A percentile compares a stretch with the other conserved stretches of the same genome.
phyloP scores from a whole-genome alignment of 768 basidiomycete species.

The Gautieria morchelliformis region DNA sequence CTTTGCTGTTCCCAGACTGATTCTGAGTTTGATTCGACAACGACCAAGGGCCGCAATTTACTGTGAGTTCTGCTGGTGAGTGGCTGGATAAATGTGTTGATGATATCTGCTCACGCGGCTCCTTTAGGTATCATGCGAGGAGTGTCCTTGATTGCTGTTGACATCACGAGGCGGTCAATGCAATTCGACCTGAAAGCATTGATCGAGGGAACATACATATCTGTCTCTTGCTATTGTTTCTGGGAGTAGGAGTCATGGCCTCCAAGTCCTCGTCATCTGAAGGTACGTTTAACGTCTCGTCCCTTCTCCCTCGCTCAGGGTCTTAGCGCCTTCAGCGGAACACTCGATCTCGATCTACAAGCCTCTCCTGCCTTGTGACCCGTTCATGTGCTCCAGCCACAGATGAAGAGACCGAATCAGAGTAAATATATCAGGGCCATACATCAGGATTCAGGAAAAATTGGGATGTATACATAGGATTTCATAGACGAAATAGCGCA shows the following conservation, averaged over 20 bases:
- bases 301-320: too few relatives aligned
- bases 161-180: background rate
- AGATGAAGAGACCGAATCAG: too few relatives aligned
- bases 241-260: background rate
- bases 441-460: too few relatives aligned
- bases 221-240: conserved; percentile 1
- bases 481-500: too few relatives aligned
- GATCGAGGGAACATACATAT: background rate
- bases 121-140: conserved; percentile 4
- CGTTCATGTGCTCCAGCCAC: too few relatives aligned
- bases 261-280: conserved; percentile 4
- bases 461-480: too few relatives aligned
- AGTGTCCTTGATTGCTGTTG: background rate
- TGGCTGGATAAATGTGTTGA: background rate
- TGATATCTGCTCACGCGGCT: conserved; percentile 4
- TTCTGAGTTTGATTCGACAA: background rate
- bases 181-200: background rate
- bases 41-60: conserved; percentile 1
- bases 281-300: too few relatives aligned
- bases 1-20: background rate
- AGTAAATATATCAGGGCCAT: too few relatives aligned
- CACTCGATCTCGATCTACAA: too few relatives aligned
- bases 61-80: background rate
- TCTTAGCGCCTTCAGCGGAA: too few relatives aligned
- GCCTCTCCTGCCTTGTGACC: too few relatives aligned